phyloP scores from a whole-genome alignment of 164 flowering plant species.

The Aristolochia californica region DNA sequence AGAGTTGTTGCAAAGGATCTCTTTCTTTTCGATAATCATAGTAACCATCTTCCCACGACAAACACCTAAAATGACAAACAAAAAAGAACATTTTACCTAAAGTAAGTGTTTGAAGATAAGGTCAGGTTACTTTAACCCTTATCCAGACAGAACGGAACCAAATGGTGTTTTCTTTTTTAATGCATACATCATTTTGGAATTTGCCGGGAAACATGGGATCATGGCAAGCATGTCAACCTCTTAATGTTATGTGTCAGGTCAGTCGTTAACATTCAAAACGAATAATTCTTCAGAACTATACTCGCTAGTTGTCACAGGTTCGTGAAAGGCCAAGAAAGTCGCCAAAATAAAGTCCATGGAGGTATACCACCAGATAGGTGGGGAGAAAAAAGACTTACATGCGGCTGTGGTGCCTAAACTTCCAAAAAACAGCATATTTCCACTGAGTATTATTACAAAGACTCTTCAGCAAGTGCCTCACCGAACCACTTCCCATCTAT shows the following conservation, averaged over 20 bases:
- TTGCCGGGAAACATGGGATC: no score
- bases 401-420: slow-evolving; percentile 32
- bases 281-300: no score
- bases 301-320: no score
- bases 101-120: neutral
- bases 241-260: no score
- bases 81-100: neutral
- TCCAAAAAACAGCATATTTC: slow-evolving; percentile 92
- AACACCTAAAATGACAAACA: slow-evolving; percentile 34
- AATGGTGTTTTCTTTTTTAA: no score
- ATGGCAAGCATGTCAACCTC: no score
- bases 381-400: slow-evolving; percentile 37
- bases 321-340: no score
- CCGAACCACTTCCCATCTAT: slow-evolving; percentile 35
- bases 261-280: no score
- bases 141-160: neutral
- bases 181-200: no score
- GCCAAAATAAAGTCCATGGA: no score
- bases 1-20: slow-evolving; percentile 6
- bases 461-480: slow-evolving; percentile 50
- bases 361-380: neutral
- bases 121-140: neutral
- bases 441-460: slow-evolving; percentile 55
- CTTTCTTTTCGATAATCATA: slow-evolving; percentile 27
- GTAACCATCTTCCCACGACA: slow-evolving; percentile 74